Evolutionary conservation across 2,329 filamentous ascomycete genomes (phyloP).

Genomic region (Orbilia quercus): DNA sequence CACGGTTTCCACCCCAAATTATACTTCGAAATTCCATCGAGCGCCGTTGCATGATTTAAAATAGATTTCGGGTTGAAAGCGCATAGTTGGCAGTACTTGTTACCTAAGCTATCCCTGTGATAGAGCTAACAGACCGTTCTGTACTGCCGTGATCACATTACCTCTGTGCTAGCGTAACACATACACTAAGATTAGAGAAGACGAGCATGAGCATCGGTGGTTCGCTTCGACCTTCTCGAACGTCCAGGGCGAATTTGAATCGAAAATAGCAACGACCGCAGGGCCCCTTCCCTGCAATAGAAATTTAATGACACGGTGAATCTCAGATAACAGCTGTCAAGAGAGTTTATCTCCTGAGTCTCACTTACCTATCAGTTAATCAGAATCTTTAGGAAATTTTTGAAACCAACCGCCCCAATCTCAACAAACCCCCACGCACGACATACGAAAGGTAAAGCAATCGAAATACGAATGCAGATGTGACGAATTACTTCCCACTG

Average conservation of each 20-base stretch:
- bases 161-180: slow-evolving; percentile 45
- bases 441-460: slow-evolving; percentile 15
- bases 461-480: slow-evolving; percentile 26
- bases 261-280: slow-evolving; percentile 15
- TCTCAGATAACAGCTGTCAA: slow-evolving; percentile 27
- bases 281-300: slow-evolving; percentile 18
- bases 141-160: slow-evolving; percentile 40
- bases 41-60: slow-evolving; percentile 16
- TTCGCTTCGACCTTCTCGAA: slow-evolving; percentile 39
- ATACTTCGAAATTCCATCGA: slow-evolving; percentile 7
- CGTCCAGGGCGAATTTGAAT: slow-evolving; percentile 16
- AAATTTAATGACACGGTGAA: not conserved
- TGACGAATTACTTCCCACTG: slow-evolving; percentile 15
- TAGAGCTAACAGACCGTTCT: slow-evolving; percentile 1
- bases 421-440: slow-evolving; percentile 32
- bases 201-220: slow-evolving; percentile 9
- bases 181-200: slow-evolving; percentile 11
- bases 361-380: slow-evolving; percentile 49
- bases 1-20: slow-evolving; percentile 23
- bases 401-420: no score
- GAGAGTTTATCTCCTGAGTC: slow-evolving; percentile 28
- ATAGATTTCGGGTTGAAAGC: slow-evolving; percentile 10
- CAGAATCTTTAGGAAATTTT: slow-evolving; percentile 5
- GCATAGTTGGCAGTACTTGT: slow-evolving; percentile 35
- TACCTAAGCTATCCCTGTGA: slow-evolving; percentile 49